These are phyloP conservation scores for Colletotrichum sp. DNA, from an alignment of 2,329 filamentous ascomycete genomes.

Conservation along the genomic window DNA sequence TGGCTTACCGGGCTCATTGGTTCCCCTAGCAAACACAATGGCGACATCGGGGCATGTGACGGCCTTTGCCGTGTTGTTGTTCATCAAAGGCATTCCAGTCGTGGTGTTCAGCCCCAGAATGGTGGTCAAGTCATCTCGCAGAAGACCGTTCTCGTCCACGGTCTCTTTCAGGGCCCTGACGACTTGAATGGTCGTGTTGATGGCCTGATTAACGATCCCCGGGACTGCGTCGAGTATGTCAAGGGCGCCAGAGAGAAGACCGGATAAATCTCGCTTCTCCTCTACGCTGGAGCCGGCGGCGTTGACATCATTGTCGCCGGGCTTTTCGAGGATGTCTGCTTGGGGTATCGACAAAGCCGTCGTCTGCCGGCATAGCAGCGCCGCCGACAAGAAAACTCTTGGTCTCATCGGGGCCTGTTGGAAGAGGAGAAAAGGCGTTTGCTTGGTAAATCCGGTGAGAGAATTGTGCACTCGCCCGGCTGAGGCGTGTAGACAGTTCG, in stretches of 20 bases:
- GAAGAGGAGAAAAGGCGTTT: neutral
- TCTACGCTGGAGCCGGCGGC: neutral
- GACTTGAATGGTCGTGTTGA: constrained; percentile 18
- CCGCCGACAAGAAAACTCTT: neutral
- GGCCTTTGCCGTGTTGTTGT: neutral
- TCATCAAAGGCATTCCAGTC: neutral
- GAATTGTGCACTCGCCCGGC: neutral
- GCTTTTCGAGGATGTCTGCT: neutral
- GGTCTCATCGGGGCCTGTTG: constrained; percentile 1
- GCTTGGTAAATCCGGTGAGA: neutral
- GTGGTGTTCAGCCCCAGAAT: constrained; percentile 5
- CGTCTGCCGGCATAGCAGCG: neutral
- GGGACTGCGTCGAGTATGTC: constrained; percentile 15
- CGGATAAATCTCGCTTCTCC: constrained; percentile 9
- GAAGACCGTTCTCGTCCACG: constrained; percentile 15
- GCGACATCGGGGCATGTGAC: constrained; percentile 20
- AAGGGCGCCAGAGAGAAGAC: constrained; percentile 1
- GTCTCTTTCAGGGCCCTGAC: constrained; percentile 17
- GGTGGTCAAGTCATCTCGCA: constrained; percentile 12
- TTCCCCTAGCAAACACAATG: constrained; percentile 19
- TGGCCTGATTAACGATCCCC: neutral
- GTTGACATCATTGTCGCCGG: neutral
- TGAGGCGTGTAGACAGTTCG: neutral
- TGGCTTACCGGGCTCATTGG: constrained; percentile 21
- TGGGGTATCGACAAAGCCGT: neutral